Evolutionary conservation across 2,329 filamentous ascomycete genomes (phyloP), one percentile per base, ranked within the genome.

Genomic region (Talaromyces sp.): DNA sequence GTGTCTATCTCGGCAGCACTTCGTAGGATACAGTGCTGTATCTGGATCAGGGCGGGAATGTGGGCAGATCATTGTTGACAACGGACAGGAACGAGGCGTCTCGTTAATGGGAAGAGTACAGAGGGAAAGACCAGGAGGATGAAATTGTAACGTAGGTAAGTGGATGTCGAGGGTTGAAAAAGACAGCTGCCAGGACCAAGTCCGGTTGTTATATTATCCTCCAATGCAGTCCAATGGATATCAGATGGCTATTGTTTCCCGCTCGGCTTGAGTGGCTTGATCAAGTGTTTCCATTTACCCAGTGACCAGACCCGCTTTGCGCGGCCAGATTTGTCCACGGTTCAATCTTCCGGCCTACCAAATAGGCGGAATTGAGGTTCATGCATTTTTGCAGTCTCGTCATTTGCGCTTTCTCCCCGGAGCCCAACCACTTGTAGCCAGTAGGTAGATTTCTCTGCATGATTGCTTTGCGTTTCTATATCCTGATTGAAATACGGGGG

Each of bases 301-400:
- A 58, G 33, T 31, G 11, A 25, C 18, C 28, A 44, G 62, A 64
- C 62, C 62, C 62, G 62, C 62, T 61, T 48, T 37, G 62, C 25
- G 33, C 39, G 54, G 55, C 46, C 44, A 59, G 50, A 63, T 40
- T 61, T 42, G 54, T 64, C 28, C 28, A 61, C 62, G 62, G 62
- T 55, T 52, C 23, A 52, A 28, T 61, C 14, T 64, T 64, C 62
- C 62, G 40, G 59, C 62, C 62, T 61, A 64, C 58, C 62, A 64
- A 42, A 61, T 52, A 12, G 54, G 35, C 58, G 18, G 54, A 57
- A 55, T 50, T 21, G 42, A 35, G 37, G 18, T 31, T 40, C 37
- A 37, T 39, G 52, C 52, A 44, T 50, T 64, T 35, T 40, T 42
- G 37, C 28, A 48, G 58, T 61, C 42, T n/a, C 28, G 16, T 28